Evolutionary conservation across 257 asterid genomes (phyloP).

Genomic region (Nicotiana tabacum): DNA sequence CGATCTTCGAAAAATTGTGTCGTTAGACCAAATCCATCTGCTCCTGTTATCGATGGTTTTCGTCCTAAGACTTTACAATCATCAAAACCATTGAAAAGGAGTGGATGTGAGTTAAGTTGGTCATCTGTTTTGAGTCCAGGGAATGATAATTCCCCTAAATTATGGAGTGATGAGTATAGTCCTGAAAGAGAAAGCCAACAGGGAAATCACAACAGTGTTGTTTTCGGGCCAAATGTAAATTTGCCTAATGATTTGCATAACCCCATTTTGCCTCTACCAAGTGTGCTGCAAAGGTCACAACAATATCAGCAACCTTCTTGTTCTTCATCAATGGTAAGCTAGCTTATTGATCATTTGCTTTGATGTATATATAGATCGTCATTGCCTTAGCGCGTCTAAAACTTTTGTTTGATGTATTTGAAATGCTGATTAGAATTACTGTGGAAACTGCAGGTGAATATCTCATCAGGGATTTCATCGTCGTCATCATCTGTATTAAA

Average conservation of each 20-base stretch:
- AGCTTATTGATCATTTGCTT: background rate
- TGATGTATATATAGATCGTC: background rate
- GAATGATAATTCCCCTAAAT: slow-evolving; percentile 36
- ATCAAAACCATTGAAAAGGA: slow-evolving; percentile 25
- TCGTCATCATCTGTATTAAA: slow-evolving; percentile 37
- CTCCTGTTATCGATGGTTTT: slow-evolving; percentile 31
- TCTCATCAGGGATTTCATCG: slow-evolving; percentile 47
- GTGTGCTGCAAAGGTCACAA: no score
- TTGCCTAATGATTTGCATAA: no score
- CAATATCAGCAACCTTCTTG: no score
- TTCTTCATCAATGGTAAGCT: slow-evolving; percentile 36
- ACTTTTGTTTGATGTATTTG: background rate
- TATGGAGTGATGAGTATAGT: slow-evolving; percentile 42
- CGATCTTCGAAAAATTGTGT: slow-evolving; percentile 29
- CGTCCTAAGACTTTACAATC: slow-evolving; percentile 28
- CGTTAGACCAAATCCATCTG: slow-evolving; percentile 19
- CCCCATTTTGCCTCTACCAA: no score
- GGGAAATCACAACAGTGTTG: slow-evolving; percentile 28
- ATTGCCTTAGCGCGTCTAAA: background rate
- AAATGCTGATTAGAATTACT: background rate
- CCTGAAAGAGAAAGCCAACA: slow-evolving; percentile 24
- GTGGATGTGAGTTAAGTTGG: slow-evolving; percentile 30
- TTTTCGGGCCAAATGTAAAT: slow-evolving; percentile 23
- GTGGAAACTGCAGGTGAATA: slow-evolving; percentile 43
- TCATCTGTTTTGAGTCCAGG: slow-evolving; percentile 21